Percentiles rank a stretch among this genome's conserved stretches.
phyloP scores from a whole-genome alignment of 257 asterid species.

The Handroanthus guayacan region DNA sequence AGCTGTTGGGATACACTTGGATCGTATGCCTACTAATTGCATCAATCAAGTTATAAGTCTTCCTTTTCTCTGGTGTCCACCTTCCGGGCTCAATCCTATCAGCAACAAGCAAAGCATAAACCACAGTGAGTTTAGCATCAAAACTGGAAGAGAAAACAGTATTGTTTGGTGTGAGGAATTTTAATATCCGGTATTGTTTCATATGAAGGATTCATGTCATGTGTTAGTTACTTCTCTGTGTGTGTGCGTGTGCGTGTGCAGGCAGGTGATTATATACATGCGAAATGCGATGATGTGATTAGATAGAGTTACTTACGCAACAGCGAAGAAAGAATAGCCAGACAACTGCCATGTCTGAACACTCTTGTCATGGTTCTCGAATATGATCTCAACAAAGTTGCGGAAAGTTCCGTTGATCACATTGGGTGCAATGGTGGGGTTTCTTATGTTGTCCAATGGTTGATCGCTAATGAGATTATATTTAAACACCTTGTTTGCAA shows the following conservation, averaged over 20 bases:
- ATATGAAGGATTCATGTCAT: no score
- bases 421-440: constrained; percentile 52
- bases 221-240: no score
- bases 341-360: constrained; percentile 60
- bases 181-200: no score
- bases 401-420: constrained; percentile 62
- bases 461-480: constrained; percentile 52
- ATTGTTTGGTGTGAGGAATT: no score
- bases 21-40: constrained; percentile 67
- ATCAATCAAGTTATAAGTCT: constrained; percentile 68
- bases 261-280: no score
- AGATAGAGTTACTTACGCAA: constrained; percentile 48
- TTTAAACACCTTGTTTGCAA: constrained; percentile 49
- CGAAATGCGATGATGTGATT: no score
- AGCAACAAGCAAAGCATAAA: neutral
- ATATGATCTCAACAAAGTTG: constrained; percentile 60
- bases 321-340: constrained; percentile 72
- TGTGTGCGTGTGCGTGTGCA: no score
- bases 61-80: constrained; percentile 67
- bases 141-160: no score
- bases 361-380: constrained; percentile 65
- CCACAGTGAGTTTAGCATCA: no score
- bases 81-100: constrained; percentile 66
- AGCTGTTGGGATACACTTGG: constrained; percentile 69
- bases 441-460: constrained; percentile 34